Evolutionary conservation across 768 basidiomycete genomes (phyloP), one percentile per base, ranked within the genome.

Genomic region (Phaffia tasmanica): DNA sequence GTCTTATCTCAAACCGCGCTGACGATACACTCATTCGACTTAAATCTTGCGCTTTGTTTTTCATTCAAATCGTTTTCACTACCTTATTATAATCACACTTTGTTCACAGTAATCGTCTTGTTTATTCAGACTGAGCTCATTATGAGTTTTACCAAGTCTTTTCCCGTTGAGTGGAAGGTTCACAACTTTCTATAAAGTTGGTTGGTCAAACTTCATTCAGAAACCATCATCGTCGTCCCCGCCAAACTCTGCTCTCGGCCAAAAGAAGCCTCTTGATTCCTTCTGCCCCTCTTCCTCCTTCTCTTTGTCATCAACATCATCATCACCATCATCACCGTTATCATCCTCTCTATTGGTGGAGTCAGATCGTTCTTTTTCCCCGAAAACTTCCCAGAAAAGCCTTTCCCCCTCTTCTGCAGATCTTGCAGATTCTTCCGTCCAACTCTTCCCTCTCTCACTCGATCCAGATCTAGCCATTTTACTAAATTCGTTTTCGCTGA

Each of bases 371-470:
- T 57, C 51, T 48, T 67, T 56, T 63, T 62, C 60, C 16, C 72
- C 69, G 0, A 81, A 70, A 0, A 79, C 79, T 50, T 76, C 78
- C 80, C 81, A 81, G 72, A 84, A 86, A 2, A 80, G 75, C n/a
- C 71, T 71, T 73, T 88, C 84, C 1, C 85, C 87, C 71, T 81
- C 75, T 9, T 71, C 67, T 4, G 85, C 81, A 7, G 48, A 23
- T 18, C 64, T 32, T 23, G 57, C 56, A 9, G 83, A 82, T 19
- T 78, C 76, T 72, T 89, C 86, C 15, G 35, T 82, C 80, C 19
- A 79, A 70, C 50, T 85, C 83, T 42, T 42, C 6, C 35, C 35
- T 42, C 11, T 11, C 4, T 42, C 4, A 5, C 4, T 5, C 6
- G 11, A 11, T 11, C 11, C 35, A 4, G 35, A 42, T 42, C 11